Evolutionary conservation across 2,329 filamentous ascomycete genomes (phyloP).

Genomic region (Dothideomycetidae sp.): DNA sequence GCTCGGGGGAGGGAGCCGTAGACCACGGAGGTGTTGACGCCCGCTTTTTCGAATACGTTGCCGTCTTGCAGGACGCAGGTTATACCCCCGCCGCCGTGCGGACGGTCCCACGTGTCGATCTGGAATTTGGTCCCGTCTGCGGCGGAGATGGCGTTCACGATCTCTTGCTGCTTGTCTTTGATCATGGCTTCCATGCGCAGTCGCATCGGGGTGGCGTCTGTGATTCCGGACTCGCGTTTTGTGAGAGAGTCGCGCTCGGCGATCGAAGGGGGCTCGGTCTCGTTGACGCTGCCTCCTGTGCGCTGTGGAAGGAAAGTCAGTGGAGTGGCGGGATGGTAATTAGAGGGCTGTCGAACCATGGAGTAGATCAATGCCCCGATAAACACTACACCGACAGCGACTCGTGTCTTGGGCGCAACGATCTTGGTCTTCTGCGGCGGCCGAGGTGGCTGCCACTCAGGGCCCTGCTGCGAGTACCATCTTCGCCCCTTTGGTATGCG

Average conservation of each 20-base stretch:
- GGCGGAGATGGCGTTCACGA: slow-evolving; percentile 67
- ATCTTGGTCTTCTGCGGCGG: slow-evolving; percentile 20
- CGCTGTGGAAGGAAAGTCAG: slow-evolving; percentile 16
- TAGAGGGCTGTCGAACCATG: slow-evolving; percentile 34
- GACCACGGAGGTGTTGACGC: slow-evolving; percentile 87
- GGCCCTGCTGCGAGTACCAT: slow-evolving; percentile 3
- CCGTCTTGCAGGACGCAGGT: slow-evolving; percentile 92
- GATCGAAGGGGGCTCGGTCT: slow-evolving; percentile 52
- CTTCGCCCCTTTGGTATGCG: not conserved
- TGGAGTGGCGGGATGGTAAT: slow-evolving; percentile 1
- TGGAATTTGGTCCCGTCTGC: slow-evolving; percentile 74
- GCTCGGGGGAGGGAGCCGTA: slow-evolving; percentile 79
- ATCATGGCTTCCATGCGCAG: slow-evolving; percentile 96
- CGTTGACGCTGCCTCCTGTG: slow-evolving; percentile 26
- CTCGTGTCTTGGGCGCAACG: slow-evolving; percentile 28
- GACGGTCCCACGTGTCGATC: slow-evolving; percentile 73
- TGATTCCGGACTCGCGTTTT: slow-evolving; percentile 65
- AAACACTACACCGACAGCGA: slow-evolving; percentile 36
- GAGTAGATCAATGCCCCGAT: slow-evolving; percentile 42
- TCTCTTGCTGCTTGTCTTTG: slow-evolving; percentile 78
- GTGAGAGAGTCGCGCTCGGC: slow-evolving; percentile 71
- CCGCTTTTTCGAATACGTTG: slow-evolving; percentile 94
- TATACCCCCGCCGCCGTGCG: slow-evolving; percentile 81
- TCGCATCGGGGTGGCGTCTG: slow-evolving; percentile 77
- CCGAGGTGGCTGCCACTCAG: not conserved